Evolutionary conservation across 208 protist species (phyloP).

Genomic region (Leishmania amazonensis): DNA sequence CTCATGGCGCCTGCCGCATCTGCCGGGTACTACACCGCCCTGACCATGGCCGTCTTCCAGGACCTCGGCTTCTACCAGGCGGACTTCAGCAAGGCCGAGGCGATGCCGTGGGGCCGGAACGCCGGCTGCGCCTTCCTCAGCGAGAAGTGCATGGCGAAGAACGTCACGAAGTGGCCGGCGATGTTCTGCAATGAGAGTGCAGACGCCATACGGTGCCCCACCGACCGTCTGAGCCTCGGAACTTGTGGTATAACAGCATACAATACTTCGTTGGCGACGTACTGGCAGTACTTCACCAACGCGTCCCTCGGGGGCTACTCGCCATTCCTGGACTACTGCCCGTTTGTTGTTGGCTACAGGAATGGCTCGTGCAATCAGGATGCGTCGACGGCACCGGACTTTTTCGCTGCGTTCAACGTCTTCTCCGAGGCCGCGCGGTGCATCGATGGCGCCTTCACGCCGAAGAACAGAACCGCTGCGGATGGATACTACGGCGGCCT

Average conservation of each 20-base stretch:
- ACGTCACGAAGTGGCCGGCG: constrained; percentile 30
- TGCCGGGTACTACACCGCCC: constrained; percentile 49
- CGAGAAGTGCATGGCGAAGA: constrained; percentile 42
- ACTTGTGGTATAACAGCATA: background rate
- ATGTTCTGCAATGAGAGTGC: constrained; percentile 49
- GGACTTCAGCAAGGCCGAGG: constrained; percentile 60
- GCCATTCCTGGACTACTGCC: background rate
- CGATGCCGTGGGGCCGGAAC: constrained; percentile 68
- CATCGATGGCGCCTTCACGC: background rate
- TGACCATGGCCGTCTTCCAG: constrained; percentile 85
- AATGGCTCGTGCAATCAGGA: background rate
- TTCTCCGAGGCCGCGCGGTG: constrained; percentile 4
- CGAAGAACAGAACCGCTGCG: background rate
- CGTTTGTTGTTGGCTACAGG: background rate
- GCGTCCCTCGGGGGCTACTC: background rate
- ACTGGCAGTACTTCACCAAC: constrained; percentile 1
- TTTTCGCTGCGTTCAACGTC: background rate
- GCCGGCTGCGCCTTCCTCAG: constrained; percentile 60
- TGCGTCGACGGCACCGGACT: background rate
- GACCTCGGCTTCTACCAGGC: constrained; percentile 84
- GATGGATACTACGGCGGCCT: background rate
- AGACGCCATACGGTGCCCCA: background rate
- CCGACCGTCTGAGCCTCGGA: background rate
- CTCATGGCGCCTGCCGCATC: constrained; percentile 59
- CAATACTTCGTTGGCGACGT: fast-evolving